Evolutionary conservation across 768 basidiomycete genomes (phyloP).

Genomic region (Clavulina sp.): DNA sequence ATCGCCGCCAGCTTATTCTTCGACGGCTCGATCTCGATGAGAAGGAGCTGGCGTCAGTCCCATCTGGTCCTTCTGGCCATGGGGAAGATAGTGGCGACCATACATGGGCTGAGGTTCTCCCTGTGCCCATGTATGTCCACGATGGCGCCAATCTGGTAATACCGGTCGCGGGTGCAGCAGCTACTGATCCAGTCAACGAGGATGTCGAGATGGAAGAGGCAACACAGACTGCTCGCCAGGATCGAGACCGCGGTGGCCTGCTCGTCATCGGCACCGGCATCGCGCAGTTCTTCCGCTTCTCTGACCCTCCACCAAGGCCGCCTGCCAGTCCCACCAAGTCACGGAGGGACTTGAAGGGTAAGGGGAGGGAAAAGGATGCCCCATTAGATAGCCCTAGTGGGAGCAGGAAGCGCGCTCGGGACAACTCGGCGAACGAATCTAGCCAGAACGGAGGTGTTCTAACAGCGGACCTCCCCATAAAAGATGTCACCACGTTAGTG

Average conservation of each 20-base stretch:
- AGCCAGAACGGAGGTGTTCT: conserved; percentile 19
- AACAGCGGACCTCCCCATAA: conserved; percentile 58
- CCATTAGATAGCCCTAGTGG: background rate
- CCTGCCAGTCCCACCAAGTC: too few species aligned
- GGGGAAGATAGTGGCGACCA: too few species aligned
- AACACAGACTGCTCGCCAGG: conserved; percentile 20
- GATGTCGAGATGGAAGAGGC: conserved; percentile 14
- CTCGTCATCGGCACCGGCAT: conserved; percentile 46
- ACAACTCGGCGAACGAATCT: background rate
- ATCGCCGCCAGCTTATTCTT: conserved; percentile 18
- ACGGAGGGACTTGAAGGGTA: background rate
- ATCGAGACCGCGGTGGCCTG: conserved; percentile 50
- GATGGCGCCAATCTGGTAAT: conserved; percentile 6
- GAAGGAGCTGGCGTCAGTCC: conserved; percentile 13
- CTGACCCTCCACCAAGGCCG: too few species aligned
- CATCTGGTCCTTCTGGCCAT: conserved; percentile 1
- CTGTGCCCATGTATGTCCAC: background rate
- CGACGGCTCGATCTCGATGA: conserved; percentile 11
- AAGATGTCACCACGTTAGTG: conserved; percentile 48
- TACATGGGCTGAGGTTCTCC: conserved; percentile 16
- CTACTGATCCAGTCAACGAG: conserved; percentile 5
- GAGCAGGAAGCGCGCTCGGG: background rate
- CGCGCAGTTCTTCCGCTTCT: conserved; percentile 15
- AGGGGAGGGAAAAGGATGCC: background rate
- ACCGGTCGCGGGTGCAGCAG: conserved; percentile 1